Evolutionary conservation across 331 rosid species (phyloP).

Genomic region (Quercus tomentella): DNA sequence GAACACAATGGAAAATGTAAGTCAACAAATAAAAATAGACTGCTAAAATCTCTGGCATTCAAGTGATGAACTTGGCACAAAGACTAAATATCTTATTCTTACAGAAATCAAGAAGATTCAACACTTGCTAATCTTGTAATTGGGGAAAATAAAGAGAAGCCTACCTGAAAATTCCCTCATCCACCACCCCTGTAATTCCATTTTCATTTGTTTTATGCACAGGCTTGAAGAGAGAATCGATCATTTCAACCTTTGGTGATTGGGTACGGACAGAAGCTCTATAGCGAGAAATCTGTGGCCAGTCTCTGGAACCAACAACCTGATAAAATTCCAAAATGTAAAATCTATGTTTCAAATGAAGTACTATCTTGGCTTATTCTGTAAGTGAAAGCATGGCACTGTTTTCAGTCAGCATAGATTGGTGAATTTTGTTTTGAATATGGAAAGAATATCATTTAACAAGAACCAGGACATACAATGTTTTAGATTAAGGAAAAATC

Average conservation of each 20-base stretch:
- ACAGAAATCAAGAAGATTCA: too few relatives aligned
- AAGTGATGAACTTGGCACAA: too few relatives aligned
- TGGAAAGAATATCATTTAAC: background rate
- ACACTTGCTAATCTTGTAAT: too few relatives aligned
- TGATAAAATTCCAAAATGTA: background rate
- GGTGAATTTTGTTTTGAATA: too few relatives aligned
- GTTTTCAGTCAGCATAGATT: too few relatives aligned
- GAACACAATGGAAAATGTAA: too few relatives aligned
- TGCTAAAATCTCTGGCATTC: too few relatives aligned
- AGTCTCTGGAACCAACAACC: conserved; percentile 52
- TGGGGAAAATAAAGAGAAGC: background rate
- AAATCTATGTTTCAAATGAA: too few relatives aligned
- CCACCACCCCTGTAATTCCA: background rate
- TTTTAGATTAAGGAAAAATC: background rate
- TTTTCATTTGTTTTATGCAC: background rate
- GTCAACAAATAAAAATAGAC: too few relatives aligned
- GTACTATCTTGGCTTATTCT: too few relatives aligned
- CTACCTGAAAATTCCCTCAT: conserved; percentile 35
- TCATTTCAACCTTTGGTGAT: conserved; percentile 26
- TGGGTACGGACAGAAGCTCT: conserved; percentile 37
- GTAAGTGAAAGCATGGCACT: too few relatives aligned
- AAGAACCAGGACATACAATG: background rate
- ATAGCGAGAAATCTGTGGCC: conserved; percentile 48
- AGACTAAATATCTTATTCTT: too few relatives aligned
- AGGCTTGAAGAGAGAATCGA: conserved; percentile 21